Evolutionary conservation across 2,329 filamentous ascomycete genomes (phyloP), one percentile per base, ranked within the genome.

Genomic region (Pestalotiopsis sp.): DNA sequence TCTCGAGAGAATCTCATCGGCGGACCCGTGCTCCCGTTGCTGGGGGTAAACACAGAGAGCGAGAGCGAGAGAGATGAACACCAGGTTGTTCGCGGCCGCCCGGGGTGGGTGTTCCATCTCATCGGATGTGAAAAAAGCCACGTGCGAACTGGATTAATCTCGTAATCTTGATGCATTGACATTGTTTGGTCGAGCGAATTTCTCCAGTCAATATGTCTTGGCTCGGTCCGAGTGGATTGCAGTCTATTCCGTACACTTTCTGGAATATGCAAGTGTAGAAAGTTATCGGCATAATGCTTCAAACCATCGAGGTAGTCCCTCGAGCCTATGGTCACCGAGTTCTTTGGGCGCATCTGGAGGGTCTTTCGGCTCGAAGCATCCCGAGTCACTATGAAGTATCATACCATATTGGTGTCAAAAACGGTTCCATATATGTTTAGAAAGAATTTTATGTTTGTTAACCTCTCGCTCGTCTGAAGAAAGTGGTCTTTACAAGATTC

Each of bases 401-500:
- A n/a, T 20, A 52, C 11, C 7, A n/a, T 23, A 52, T 11, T n/a
- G 45, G 20, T n/a, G 45, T 20, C 45, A n/a, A 52, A 36, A 52
- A 52, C 17, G 45, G 45, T n/a, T n/a, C 9, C 23, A 27, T 27
- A 36, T 59, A 27, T 59, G 23, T 59, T 36, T 23, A 27, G 57
- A 59, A 58, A 36, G 23, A 59, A 27, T 36, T 62, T 62, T 62
- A 36, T 62, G 38, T 31, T 62, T 36, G 13, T 62, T 31, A 39
- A 62, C 59, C 36, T 62, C 27, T 62, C 27, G 25, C 59, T 36
- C 31, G 59, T 62, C 59, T 62, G 59, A 62, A 62, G 58, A 36
- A 36, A 23, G 62, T 14, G 20, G 52, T 59, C 39, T 59, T 61
- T 61, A 23, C 52, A 59, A 31, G 65, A 52, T 65, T 56, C 45